phyloP scores from a whole-genome alignment of 805 yeast genomes.

The Hanseniaspora guilliermondii region DNA sequence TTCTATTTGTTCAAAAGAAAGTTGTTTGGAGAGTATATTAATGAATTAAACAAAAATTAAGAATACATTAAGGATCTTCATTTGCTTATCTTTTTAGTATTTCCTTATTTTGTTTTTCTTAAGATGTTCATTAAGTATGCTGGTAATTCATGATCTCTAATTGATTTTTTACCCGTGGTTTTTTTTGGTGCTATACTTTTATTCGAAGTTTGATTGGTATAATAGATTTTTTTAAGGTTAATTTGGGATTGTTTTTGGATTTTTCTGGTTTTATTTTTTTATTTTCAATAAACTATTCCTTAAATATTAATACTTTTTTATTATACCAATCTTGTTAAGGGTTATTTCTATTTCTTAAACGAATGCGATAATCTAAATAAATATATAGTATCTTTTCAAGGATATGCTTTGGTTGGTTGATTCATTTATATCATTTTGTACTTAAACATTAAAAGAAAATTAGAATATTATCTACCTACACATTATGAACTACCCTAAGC shows the following conservation, averaged over 20 bases:
- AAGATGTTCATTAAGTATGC: neutral
- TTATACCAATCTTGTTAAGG: too few species aligned
- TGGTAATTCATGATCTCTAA: too few species aligned
- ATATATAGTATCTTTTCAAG: neutral
- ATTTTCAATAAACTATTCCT: neutral
- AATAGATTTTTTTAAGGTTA: neutral
- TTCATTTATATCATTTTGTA: neutral
- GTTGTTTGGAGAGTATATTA: too few species aligned
- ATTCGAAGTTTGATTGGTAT: neutral
- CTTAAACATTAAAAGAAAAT: neutral
- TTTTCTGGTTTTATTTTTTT: neutral
- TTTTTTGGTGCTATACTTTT: neutral
- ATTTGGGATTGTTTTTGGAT: neutral
- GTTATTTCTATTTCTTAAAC: too few species aligned
- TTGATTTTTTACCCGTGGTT: too few species aligned
- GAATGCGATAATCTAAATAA: too few species aligned
- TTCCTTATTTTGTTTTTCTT: neutral
- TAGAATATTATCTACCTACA: neutral
- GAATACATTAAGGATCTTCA: too few species aligned
- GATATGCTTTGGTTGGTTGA: neutral
- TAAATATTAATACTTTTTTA: too few species aligned
- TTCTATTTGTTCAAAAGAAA: too few species aligned
- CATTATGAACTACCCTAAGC: neutral
- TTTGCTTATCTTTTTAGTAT: too few species aligned
- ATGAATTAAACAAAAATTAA: too few species aligned